Base-by-base conservation (phyloP, 2,329 filamentous ascomycete species). In the Colletotrichum sp. region DNA sequence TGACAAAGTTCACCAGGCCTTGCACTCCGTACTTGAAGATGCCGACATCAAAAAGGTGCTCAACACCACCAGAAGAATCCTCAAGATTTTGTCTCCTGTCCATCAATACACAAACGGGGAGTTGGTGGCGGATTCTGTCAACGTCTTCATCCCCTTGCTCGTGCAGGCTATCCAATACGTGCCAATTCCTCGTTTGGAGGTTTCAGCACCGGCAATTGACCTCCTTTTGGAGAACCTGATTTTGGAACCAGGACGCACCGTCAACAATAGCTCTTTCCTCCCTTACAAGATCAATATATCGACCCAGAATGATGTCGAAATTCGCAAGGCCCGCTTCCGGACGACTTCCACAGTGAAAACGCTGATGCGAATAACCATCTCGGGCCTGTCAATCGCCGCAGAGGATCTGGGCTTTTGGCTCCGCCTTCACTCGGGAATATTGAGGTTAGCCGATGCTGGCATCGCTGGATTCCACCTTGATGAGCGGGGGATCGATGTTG, bases 371-470 rank as follows among this genome's bases (percentile, higher is more conserved):
- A 88, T 98, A 79, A 94, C 94, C 76, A 85, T 98, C 51, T 93
- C 95, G 76, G 96, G 96, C 0, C 85, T 98, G 11, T 97, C 95
- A 1, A 88, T 97, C 68, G 92, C 93, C 54, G 96, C 96, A 4
- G 92, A 96, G 29, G 95, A 98, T 75, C 87, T 98, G 36, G 96
- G 96, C 29, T 98, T 96, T 85, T 97, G 96, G 91, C 86, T 98
- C 36, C 93, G 94, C 12, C 89, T 94, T 0, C 96, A 97, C 81
- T 91, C 92, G 16, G 92, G 94, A 3, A 82, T 97, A 3, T 86
- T 98, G 63, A 91, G 92, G 29, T 87, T 98, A 34, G 90, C 91
- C 3, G 95, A 98, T 78, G 90, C 95, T 81, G 96, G 96, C 6
- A 94, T 98, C 62, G 95, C 94, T 7, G 95, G 93, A 34, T 95